phyloP scores from a whole-genome alignment of 2,329 filamentous ascomycete genomes.

The Cytospora piceae region DNA sequence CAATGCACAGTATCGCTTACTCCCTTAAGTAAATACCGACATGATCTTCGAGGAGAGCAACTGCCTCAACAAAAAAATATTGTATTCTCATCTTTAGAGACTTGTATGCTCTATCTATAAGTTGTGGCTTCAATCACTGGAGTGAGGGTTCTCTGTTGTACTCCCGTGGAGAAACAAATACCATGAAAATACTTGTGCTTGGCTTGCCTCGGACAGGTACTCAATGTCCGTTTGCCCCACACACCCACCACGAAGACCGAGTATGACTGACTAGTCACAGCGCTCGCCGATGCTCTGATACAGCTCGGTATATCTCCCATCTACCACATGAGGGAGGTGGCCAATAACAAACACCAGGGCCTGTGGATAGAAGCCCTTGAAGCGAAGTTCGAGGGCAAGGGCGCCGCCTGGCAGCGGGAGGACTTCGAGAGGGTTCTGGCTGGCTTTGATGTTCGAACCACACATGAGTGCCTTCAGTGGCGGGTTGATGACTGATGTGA shows the following conservation, averaged over 20 bases:
- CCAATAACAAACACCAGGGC: slow-evolving; percentile 39
- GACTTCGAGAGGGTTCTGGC: slow-evolving; percentile 43
- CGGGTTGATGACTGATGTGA: background rate
- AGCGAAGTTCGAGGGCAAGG: slow-evolving; percentile 38
- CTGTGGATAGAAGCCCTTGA: slow-evolving; percentile 42
- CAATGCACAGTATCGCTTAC: too few species aligned
- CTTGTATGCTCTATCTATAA: too few species aligned
- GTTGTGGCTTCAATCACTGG: background rate
- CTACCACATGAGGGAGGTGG: slow-evolving; percentile 42
- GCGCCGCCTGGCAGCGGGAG: slow-evolving; percentile 31
- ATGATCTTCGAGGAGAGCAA: background rate
- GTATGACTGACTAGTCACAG: slow-evolving; percentile 24
- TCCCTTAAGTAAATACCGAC: too few species aligned
- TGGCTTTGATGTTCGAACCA: slow-evolving; percentile 34
- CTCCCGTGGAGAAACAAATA: background rate
- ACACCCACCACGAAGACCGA: slow-evolving; percentile 1
- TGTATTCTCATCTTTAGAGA: too few species aligned
- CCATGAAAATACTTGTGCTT: slow-evolving; percentile 42
- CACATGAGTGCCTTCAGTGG: background rate
- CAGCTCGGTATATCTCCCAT: slow-evolving; percentile 39
- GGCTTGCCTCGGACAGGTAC: slow-evolving; percentile 41
- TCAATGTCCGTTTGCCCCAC: slow-evolving; percentile 35
- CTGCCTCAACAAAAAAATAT: too few species aligned
- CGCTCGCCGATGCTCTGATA: slow-evolving; percentile 38
- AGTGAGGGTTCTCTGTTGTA: background rate